Conservation (phyloP, 768 basidiomycete genomes). For the Mycena pura region DNA sequence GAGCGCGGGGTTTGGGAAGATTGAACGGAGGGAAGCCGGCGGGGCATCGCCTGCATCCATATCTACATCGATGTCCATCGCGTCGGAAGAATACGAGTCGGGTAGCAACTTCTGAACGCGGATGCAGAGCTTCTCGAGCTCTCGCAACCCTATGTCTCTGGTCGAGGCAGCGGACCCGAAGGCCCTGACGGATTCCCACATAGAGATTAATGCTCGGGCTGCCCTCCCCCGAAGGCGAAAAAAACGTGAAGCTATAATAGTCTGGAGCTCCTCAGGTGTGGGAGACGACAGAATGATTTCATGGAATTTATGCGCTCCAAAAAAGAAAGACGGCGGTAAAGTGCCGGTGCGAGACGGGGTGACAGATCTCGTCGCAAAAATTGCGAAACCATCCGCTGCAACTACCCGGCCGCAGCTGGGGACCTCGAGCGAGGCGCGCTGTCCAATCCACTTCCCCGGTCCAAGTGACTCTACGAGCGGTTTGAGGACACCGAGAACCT, state of each 20-base stretch:
- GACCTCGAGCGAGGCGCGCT: conserved; percentile 68
- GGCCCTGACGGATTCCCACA: conserved; percentile 71
- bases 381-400: conserved; percentile 79
- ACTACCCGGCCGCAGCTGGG: conserved; percentile 77
- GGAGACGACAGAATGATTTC: conserved; percentile 73
- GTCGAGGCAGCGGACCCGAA: conserved; percentile 59
- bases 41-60: conserved; percentile 24
- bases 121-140: conserved; percentile 84
- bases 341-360: conserved; percentile 50
- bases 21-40: conserved; percentile 45
- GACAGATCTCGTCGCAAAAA: conserved; percentile 89
- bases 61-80: conserved; percentile 48
- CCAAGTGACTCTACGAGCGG: conserved; percentile 80
- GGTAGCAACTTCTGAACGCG: conserved; percentile 73
- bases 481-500: conserved; percentile 87
- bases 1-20: conserved; percentile 74
- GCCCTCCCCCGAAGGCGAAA: conserved; percentile 60
- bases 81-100: conserved; percentile 44
- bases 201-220: conserved; percentile 58
- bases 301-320: conserved; percentile 84
- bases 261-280: conserved; percentile 66
- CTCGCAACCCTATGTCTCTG: conserved; percentile 74
- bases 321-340: conserved; percentile 72
- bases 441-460: conserved; percentile 78
- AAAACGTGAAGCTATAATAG: conserved; percentile 75